Evolutionary conservation across 1,139 yeast genomes (phyloP).

Genomic region (Hanseniaspora sp.): DNA sequence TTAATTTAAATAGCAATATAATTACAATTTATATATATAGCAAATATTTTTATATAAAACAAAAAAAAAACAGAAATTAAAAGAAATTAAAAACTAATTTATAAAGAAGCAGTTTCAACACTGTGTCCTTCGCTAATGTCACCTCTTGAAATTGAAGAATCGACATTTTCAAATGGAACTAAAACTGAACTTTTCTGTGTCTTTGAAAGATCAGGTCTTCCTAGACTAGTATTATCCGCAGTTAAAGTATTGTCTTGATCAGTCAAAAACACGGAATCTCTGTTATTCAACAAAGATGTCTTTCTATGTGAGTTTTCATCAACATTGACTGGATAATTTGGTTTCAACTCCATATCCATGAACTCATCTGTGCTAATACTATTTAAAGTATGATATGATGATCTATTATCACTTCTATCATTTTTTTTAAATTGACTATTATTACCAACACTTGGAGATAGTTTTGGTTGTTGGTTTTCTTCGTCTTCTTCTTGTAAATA

Average conservation of each 20-base stretch:
- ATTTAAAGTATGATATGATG: constrained; percentile 15
- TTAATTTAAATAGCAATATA: background rate
- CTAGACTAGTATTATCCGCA: background rate
- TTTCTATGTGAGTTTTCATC: constrained; percentile 13
- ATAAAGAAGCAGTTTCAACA: constrained; percentile 15
- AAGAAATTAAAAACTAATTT: background rate
- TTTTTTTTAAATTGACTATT: background rate
- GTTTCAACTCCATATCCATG: constrained; percentile 9
- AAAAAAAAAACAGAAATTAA: constrained; percentile 18
- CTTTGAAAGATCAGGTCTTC: constrained; percentile 4
- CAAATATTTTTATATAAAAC: background rate
- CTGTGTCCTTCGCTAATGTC: constrained; percentile 14
- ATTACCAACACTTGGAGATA: no score
- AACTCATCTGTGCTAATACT: constrained; percentile 16
- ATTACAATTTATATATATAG: no score
- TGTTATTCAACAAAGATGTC: constrained; percentile 12
- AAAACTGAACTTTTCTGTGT: constrained; percentile 5
- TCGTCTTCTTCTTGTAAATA: background rate
- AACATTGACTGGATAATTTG: constrained; percentile 2
- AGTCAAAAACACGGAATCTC: constrained; percentile 14
- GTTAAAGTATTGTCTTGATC: constrained; percentile 8
- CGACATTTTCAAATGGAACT: constrained; percentile 15
- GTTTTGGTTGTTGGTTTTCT: background rate
- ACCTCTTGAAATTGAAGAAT: constrained; percentile 10
- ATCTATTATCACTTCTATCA: constrained; percentile 13